Evolutionary conservation across 306 rosid genomes (phyloP), one percentile per base, ranked within the genome.

Genomic region (Begonia masoniana): DNA sequence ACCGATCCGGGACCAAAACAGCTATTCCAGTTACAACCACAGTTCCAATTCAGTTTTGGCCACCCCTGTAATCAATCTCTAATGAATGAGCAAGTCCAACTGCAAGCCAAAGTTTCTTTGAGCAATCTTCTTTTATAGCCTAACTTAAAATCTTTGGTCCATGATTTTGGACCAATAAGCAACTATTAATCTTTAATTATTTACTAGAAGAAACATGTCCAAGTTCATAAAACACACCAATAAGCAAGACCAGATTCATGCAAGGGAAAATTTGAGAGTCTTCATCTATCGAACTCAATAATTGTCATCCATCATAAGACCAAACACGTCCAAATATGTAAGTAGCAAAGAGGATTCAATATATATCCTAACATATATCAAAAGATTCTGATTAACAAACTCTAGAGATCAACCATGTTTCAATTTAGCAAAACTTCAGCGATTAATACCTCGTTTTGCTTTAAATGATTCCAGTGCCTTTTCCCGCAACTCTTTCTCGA

Each of bases 381-480:
- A 65, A 65, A 24, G 61, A 41, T 39, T 42, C 62, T 12, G 50
- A 46, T 69, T 60, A 43, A 41, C 23, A 55, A 13, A 43, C 12
- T 47, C 10, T 15, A 62, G 61, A 49, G 11, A 39, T 5, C 2
- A 52, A 50, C 13, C 48, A 50, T 53, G 31, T 59, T 51, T 58
- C 60, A 65, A 55, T n/a, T 15, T 31, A 50, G 52, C 13, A 72
- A 35, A 47, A 50, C 58, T 24, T 71, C 70, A 75, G 47, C 61
- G 68, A 70, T 67, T 51, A 47, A 59, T 63, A 64, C 74, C 81
- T 71, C 68, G 75, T 66, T 73, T 79, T 6, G 85, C 82, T 46
- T 72, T 75, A 59, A 79, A 72, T n/a, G 93, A 69, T 71, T 92
- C 95, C 5, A 92, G 87, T 62, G 99, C 99, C 93, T 86, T 86